A percentile compares a stretch with the other conserved stretches of the same genome.
phyloP scores from a whole-genome alignment of 805 yeast genomes.

The Candida caryicola region DNA sequence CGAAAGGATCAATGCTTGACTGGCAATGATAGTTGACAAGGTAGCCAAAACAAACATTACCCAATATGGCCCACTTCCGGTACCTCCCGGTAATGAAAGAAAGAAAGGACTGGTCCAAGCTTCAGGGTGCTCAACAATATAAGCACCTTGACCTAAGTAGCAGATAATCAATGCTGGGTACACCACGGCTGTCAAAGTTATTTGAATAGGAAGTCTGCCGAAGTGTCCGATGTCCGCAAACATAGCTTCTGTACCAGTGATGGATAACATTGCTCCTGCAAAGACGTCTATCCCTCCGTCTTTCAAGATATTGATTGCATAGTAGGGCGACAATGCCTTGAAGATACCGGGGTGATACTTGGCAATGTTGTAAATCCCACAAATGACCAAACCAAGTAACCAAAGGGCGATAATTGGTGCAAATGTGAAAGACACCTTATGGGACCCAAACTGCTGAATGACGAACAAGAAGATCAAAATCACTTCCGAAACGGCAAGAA shows the following conservation, averaged over 20 bases:
- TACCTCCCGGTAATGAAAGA: slow-evolving; percentile 50
- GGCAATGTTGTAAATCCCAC: slow-evolving; percentile 47
- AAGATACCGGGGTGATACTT: slow-evolving; percentile 43
- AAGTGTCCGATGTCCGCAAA: slow-evolving; percentile 63
- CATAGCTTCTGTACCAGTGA: slow-evolving; percentile 64
- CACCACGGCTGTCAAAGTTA: slow-evolving; percentile 46
- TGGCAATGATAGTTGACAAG: slow-evolving; percentile 55
- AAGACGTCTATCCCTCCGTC: slow-evolving; percentile 42
- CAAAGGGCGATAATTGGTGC: slow-evolving; percentile 56
- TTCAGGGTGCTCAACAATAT: slow-evolving; percentile 38
- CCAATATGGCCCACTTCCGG: slow-evolving; percentile 47
- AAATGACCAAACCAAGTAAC: slow-evolving; percentile 43
- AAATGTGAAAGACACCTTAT: slow-evolving; percentile 45
- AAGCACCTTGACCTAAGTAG: slow-evolving; percentile 60
- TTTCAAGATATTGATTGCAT: slow-evolving; percentile 46
- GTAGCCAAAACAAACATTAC: slow-evolving; percentile 50
- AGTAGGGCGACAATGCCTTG: slow-evolving; percentile 48
- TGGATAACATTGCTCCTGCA: slow-evolving; percentile 50
- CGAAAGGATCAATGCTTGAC: slow-evolving; percentile 57
- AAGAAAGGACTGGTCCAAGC: slow-evolving; percentile 44
- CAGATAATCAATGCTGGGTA: slow-evolving; percentile 51
- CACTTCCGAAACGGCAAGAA: slow-evolving; percentile 49
- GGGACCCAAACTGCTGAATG: slow-evolving; percentile 50
- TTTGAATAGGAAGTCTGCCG: slow-evolving; percentile 47
- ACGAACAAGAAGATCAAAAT: slow-evolving; percentile 45